phyloP scores from a whole-genome alignment of 2,329 filamentous ascomycete genomes.

The Exophiala viscosa region DNA sequence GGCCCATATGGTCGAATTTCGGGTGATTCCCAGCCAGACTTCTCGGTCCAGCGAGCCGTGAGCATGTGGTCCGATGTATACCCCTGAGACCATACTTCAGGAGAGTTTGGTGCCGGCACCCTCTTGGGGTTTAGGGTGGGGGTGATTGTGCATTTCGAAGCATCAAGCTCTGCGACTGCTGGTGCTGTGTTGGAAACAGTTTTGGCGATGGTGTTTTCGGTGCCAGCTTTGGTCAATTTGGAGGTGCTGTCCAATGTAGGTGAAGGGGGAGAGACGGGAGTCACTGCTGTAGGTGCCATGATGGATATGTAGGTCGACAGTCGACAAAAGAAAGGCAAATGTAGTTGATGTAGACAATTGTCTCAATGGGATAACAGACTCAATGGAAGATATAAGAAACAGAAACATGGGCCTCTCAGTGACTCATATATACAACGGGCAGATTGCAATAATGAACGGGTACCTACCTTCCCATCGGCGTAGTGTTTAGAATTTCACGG shows the following conservation, averaged over 20 bases:
- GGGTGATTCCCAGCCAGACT: conserved; percentile 68
- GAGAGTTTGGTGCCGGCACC: conserved; percentile 38
- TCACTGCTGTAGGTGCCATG: conserved; percentile 25
- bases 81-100: conserved; percentile 39
- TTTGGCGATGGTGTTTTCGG: conserved; percentile 20
- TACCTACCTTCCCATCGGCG: not conserved
- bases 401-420: not conserved
- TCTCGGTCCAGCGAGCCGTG: conserved; percentile 63
- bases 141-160: conserved; percentile 39
- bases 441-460: not conserved
- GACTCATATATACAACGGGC: conserved; percentile 18
- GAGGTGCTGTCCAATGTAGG: conserved; percentile 22
- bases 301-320: not conserved
- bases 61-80: conserved; percentile 84
- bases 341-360: not conserved
- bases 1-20: conserved; percentile 74
- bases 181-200: conserved; percentile 16
- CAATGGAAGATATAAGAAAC: not conserved
- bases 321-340: not conserved
- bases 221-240: conserved; percentile 26
- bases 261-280: conserved; percentile 18
- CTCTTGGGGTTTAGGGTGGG: conserved; percentile 34
- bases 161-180: conserved; percentile 35
- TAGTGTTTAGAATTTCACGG: not conserved
- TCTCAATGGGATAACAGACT: not conserved